Percentiles rank a stretch among this genome's conserved stretches.
Evolutionary conservation across 2,329 filamentous ascomycete species (phyloP).

Genomic region (Epichloe typhina): DNA sequence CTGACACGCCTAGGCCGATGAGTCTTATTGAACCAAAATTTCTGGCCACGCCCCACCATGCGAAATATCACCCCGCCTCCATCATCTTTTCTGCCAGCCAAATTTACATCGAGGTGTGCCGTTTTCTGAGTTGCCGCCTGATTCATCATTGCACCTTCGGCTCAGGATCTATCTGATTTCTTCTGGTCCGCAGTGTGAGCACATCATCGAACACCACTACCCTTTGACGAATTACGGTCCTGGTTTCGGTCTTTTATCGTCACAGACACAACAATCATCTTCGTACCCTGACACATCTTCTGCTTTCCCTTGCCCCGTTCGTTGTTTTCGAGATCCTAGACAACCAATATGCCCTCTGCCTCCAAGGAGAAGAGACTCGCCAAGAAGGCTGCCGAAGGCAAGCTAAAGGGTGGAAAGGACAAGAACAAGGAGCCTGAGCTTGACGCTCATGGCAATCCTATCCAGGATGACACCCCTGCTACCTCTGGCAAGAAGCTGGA

Average conservation of each 20-base stretch:
- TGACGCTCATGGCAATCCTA: constrained; percentile 47
- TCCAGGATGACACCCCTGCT: constrained; percentile 49
- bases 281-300: not conserved
- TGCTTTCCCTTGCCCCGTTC: constrained; percentile 2
- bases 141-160: constrained; percentile 5
- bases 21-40: constrained; percentile 19
- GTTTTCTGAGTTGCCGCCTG: constrained; percentile 12
- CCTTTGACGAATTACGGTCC: not conserved
- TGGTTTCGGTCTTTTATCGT: not conserved
- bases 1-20: constrained; percentile 13
- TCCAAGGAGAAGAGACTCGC: constrained; percentile 61
- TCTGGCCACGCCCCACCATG: constrained; percentile 25
- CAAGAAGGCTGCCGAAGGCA: constrained; percentile 59
- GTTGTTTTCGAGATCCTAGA: constrained; percentile 3
- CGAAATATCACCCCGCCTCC: constrained; percentile 28
- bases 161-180: constrained; percentile 5
- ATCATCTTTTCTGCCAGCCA: constrained; percentile 6
- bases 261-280: not conserved
- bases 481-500: constrained; percentile 61
- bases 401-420: constrained; percentile 64
- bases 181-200: not conserved
- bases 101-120: not conserved
- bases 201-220: not conserved
- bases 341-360: constrained; percentile 48
- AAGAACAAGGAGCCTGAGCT: constrained; percentile 59